Conservation (phyloP, 306 rosid genomes). For the Ochetophila trinervis region DNA sequence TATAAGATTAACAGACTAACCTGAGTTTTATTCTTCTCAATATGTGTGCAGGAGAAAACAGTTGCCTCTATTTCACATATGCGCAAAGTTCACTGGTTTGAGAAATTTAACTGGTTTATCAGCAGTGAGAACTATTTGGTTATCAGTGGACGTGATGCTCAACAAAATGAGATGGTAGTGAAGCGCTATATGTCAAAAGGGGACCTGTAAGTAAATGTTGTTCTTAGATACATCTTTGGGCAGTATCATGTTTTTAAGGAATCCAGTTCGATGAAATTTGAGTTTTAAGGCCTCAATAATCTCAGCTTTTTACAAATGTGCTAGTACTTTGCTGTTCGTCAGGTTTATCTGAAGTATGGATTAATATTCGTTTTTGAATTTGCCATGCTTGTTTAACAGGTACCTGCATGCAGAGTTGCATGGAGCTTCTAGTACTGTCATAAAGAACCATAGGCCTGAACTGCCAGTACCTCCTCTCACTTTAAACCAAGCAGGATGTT, state of each 20-base stretch:
- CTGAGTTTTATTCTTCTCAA: conserved; percentile 10
- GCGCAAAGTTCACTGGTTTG: conserved; percentile 99
- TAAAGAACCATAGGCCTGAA: conserved; percentile 85
- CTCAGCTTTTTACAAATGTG: neutral
- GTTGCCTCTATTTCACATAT: conserved; percentile 90
- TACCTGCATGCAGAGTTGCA: conserved; percentile 95
- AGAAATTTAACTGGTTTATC: conserved; percentile 96
- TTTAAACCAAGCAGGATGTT: conserved; percentile 93
- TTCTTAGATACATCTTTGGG: neutral
- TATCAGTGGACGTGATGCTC: conserved; percentile 99
- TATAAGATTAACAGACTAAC: neutral
- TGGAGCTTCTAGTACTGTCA: conserved; percentile 91
- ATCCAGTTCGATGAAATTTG: conserved; percentile 5
- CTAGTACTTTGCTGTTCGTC: neutral
- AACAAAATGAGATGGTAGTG: conserved; percentile 98
- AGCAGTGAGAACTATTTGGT: conserved; percentile 97
- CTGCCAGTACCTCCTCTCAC: conserved; percentile 93
- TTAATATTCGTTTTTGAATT: conserved; percentile 31
- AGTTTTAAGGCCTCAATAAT: neutral
- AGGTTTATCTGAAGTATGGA: conserved; percentile 10
- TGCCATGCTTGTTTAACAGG: conserved; percentile 47
- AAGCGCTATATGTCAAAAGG: conserved; percentile 98
- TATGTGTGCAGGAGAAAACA: conserved; percentile 75
- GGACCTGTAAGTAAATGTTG: conserved; percentile 78
- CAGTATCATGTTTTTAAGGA: neutral